Conservation (phyloP, 495 filamentous ascomycete genomes). For the Aspergillus asperescens region DNA sequence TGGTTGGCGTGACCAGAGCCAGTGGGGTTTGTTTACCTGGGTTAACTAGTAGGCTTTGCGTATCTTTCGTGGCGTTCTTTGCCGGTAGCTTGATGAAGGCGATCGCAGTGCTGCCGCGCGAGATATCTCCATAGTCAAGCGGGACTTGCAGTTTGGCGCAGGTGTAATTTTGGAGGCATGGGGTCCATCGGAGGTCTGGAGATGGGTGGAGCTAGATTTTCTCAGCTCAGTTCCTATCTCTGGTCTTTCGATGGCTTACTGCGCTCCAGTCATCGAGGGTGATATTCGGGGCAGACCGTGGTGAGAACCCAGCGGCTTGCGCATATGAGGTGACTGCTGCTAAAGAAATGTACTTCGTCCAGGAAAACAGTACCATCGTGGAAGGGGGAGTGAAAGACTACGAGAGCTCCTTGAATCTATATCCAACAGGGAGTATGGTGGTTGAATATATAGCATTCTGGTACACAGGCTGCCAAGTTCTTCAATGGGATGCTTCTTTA, state of each 20-base stretch:
- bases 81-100: constrained; percentile 25
- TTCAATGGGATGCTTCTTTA: too few species aligned
- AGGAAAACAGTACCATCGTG: too few species aligned
- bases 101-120: constrained; percentile 17
- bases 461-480: too few species aligned
- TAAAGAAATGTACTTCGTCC: too few species aligned
- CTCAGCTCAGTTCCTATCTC: not conserved
- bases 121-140: constrained; percentile 19
- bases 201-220: not conserved
- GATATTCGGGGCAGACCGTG: not conserved
- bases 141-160: not conserved
- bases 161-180: not conserved
- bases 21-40: not conserved
- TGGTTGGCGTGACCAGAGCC: not conserved
- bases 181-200: not conserved
- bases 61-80: constrained; percentile 11
- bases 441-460: too few species aligned
- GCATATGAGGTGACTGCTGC: not conserved
- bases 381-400: too few species aligned
- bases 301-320: too few species aligned
- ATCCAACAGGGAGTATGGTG: too few species aligned
- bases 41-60: constrained; percentile 18
- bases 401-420: too few species aligned
- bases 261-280: not conserved
- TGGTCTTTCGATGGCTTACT: not conserved